Evolutionary conservation across 192 early-diverging fungal species (phyloP).

Genomic region (Umbelopsis sp.): DNA sequence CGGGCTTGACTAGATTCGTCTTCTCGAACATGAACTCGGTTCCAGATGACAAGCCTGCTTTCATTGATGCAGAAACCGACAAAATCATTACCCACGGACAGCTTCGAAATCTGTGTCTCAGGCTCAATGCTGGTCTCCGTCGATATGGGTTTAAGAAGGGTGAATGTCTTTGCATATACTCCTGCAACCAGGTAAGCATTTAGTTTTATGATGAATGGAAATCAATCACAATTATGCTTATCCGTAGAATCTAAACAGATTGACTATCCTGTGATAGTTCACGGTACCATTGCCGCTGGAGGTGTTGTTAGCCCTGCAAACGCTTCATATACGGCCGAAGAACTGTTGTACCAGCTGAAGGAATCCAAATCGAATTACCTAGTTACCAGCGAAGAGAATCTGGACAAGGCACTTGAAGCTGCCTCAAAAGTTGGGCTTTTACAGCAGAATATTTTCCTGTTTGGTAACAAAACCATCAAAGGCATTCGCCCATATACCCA

Average conservation of each 20-base stretch:
- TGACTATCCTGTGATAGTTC: constrained; percentile 34
- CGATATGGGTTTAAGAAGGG: constrained; percentile 3
- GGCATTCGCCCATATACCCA: constrained; percentile 29
- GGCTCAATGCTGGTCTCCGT: constrained; percentile 29
- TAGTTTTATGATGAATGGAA: not conserved
- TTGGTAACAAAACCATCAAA: constrained; percentile 24
- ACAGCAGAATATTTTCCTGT: constrained; percentile 26
- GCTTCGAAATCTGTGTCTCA: constrained; percentile 4
- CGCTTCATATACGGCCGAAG: constrained; percentile 74
- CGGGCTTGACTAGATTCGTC: constrained; percentile 45
- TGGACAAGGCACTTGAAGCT: constrained; percentile 28
- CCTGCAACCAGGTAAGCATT: constrained; percentile 22
- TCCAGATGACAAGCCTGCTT: constrained; percentile 38
- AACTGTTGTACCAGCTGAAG: constrained; percentile 74
- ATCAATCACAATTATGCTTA: not conserved
- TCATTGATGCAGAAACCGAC: constrained; percentile 44
- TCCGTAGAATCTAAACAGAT: constrained; percentile 15
- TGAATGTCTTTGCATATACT: constrained; percentile 3
- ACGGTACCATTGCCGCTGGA: constrained; percentile 48
- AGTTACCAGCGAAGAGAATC: constrained; percentile 47
- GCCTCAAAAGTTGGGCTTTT: constrained; percentile 22
- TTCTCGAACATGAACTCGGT: constrained; percentile 42
- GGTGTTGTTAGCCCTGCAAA: constrained; percentile 77
- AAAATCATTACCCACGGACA: constrained; percentile 43
- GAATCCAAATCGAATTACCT: constrained; percentile 69